phyloP scores from a whole-genome alignment of 169 alveolate species.

The Eimeria maxima region DNA sequence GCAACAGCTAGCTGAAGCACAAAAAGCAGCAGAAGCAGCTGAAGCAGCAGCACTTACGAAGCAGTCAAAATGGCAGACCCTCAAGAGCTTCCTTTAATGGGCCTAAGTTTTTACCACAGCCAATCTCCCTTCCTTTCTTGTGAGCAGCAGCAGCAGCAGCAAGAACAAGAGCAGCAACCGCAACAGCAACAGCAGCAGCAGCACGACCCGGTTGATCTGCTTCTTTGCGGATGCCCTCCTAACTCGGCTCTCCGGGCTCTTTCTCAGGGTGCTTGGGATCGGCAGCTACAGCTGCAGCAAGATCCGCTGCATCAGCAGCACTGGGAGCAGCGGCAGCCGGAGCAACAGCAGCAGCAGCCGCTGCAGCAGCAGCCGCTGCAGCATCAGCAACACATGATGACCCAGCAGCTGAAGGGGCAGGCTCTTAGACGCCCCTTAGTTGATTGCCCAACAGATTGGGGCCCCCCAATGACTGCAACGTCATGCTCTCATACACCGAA shows the following conservation, averaged over 20 bases:
- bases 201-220: not conserved
- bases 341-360: slow-evolving; percentile 36
- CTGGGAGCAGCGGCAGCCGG: slow-evolving; percentile 31
- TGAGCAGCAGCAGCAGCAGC: slow-evolving; percentile 46
- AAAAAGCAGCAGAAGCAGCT: not conserved
- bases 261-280: not conserved
- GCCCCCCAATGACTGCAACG: no score
- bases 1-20: not conserved
- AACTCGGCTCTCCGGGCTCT: not conserved
- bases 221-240: not conserved
- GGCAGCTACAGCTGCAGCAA: slow-evolving; percentile 40
- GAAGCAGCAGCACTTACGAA: not conserved
- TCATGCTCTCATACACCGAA: not conserved
- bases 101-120: slow-evolving; percentile 50
- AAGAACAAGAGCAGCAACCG: slow-evolving; percentile 7
- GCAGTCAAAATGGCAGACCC: not conserved
- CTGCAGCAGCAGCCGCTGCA: slow-evolving; percentile 2
- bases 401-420: not conserved
- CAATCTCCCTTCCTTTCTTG: slow-evolving; percentile 33
- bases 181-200: not conserved
- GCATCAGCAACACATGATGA: slow-evolving; percentile 23
- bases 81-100: not conserved
- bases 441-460: no score
- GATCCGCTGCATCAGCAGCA: slow-evolving; percentile 16
- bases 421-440: no score